Base-by-base conservation (phyloP, 2,329 filamentous ascomycete species). In the Talaromyces sp. region DNA sequence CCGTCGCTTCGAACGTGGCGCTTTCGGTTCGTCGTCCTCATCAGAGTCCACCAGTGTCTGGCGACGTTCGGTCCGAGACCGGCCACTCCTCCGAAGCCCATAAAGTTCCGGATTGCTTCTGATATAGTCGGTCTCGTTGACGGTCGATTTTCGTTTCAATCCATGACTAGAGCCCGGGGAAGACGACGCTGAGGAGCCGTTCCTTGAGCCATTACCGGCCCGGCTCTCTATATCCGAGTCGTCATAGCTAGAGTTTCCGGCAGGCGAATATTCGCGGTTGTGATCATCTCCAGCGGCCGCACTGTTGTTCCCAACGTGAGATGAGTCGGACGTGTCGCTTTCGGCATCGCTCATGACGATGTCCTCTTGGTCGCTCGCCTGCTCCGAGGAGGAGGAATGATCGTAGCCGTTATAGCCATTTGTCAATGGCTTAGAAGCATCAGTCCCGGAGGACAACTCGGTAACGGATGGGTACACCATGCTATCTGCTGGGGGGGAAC, bases 71-170 rank as follows among this genome's bases (percentile, higher is more conserved):
- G 83, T 83, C 69, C 86, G 84, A 68, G 86, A 86, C 67, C 86
- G 84, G 73, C 83, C 93, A 81, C 95, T 99, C 80, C 95, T 86
- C 69, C 95, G 87, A 68, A 99, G 83, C 55, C 95, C 95, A 80
- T 98, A 99, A 8, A 99, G 82, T 78, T 96, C 92, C 50, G 95
- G 95, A 71, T 99, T 96, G 72, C 91, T 90, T 70, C 88, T 85
- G 70, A 98, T 96, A 72, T 88, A 93, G 54, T 92, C 88, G 64
- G 95, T 89, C 69, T 95, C 90, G 58, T 88, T 87, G 40, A 85
- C 77, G 74, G 72, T 82, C 77, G 79, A 91, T 89, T 77, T 87
- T 67, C 92, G 89, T 82, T 96, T 96, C 65, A 83, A 77, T 57
- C 84, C 84, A 72, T 86, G 84, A 66, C 83, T 84, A 48, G 88